phyloP scores from a whole-genome alignment of 441 rosid genomes.

The Eugenia klotzschiana region DNA sequence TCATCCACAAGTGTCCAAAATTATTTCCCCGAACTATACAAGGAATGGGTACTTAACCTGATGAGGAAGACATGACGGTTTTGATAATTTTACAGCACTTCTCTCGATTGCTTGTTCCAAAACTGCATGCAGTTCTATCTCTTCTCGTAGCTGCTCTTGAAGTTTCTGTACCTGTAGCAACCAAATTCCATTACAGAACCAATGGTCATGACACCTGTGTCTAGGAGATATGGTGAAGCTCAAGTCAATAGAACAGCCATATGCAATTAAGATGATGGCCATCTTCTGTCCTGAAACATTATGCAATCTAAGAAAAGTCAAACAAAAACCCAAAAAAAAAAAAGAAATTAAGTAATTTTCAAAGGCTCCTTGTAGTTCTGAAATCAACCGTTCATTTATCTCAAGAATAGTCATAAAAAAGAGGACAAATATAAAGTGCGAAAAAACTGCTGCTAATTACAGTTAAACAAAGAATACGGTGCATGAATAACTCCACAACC shows the following conservation, averaged over 20 bases:
- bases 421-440: not conserved
- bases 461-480: not conserved
- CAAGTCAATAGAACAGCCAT: not conserved
- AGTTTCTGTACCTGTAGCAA: constrained; percentile 48
- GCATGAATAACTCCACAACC: not conserved
- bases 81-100: constrained; percentile 31
- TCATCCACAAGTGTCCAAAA: not conserved
- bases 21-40: not conserved
- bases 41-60: constrained; percentile 1
- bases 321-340: not conserved
- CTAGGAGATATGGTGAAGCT: not conserved
- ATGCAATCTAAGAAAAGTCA: not conserved
- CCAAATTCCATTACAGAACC: not conserved
- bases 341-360: not conserved
- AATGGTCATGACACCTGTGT: not conserved
- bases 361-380: not conserved
- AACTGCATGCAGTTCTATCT: constrained; percentile 40
- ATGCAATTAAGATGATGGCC: not conserved
- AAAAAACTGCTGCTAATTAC: not conserved
- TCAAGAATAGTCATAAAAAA: not conserved
- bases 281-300: not conserved
- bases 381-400: not conserved
- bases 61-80: constrained; percentile 6
- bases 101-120: constrained; percentile 48
- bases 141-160: constrained; percentile 48